Evolutionary conservation across 805 yeast genomes (phyloP).

Genomic region (Yarrowia keelungensis): DNA sequence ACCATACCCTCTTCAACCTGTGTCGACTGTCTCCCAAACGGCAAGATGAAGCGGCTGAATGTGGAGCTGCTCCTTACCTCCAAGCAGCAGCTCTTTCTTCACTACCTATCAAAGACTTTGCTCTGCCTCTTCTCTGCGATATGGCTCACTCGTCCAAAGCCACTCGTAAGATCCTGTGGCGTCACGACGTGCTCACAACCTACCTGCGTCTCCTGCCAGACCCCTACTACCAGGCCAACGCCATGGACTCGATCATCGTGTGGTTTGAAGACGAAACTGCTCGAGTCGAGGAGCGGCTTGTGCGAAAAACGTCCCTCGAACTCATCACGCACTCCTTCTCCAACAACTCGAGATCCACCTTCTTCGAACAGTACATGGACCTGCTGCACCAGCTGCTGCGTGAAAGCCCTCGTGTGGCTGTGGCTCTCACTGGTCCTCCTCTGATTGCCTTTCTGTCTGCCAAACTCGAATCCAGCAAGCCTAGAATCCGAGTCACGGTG

Average conservation of each 20-base stretch:
- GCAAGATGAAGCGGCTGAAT: constrained; percentile 56
- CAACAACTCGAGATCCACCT: constrained; percentile 6
- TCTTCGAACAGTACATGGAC: constrained; percentile 30
- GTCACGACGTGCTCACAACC: constrained; percentile 52
- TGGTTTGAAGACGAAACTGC: constrained; percentile 49
- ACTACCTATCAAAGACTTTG: constrained; percentile 59
- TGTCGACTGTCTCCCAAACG: constrained; percentile 57
- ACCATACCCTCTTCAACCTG: constrained; percentile 60
- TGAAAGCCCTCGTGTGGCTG: constrained; percentile 4
- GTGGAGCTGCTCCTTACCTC: constrained; percentile 58
- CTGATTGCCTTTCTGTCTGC: constrained; percentile 11
- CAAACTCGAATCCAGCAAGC: constrained; percentile 29
- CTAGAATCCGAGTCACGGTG: constrained; percentile 18
- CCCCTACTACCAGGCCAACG: constrained; percentile 65
- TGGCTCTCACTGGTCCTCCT: constrained; percentile 17
- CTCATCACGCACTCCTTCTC: constrained; percentile 27
- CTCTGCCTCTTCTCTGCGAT: constrained; percentile 61
- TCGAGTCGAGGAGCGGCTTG: constrained; percentile 41
- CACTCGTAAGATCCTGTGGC: constrained; percentile 53
- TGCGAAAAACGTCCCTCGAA: constrained; percentile 33
- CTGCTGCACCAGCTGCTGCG: constrained; percentile 15
- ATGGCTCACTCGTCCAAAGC: constrained; percentile 56
- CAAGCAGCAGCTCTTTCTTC: constrained; percentile 53
- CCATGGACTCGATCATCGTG: constrained; percentile 57
- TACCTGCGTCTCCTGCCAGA: constrained; percentile 56